Evolutionary conservation across 352 stramenopile species (phyloP).

Genomic region (Phytophthora litchii): DNA sequence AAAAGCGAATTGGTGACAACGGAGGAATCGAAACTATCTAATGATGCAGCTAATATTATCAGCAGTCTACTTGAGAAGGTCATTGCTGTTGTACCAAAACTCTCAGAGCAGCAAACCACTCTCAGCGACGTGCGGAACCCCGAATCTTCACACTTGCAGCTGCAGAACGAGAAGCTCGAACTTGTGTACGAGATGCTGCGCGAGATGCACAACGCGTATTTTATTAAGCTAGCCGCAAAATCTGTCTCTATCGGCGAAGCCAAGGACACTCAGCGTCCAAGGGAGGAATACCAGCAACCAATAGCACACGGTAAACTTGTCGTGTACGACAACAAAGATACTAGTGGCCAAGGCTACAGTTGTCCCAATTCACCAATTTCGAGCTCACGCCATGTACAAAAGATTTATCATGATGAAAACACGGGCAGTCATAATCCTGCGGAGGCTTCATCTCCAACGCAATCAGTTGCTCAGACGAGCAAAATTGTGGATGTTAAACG

Average conservation of each 20-base stretch:
- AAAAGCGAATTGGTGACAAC: too few species aligned
- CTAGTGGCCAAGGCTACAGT: neutral
- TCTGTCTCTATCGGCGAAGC: neutral
- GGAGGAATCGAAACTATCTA: too few species aligned
- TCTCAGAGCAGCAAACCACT: neutral
- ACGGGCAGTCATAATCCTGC: too few species aligned
- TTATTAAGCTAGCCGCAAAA: neutral
- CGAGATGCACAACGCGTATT: constrained; percentile 22
- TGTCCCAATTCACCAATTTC: constrained; percentile 12
- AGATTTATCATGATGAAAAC: neutral
- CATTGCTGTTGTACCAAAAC: neutral
- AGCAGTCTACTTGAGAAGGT: too few species aligned
- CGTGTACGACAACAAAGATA: neutral
- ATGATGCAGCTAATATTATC: too few species aligned
- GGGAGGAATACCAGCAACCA: neutral
- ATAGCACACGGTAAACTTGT: neutral
- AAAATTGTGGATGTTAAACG: neutral
- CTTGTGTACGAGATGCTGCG: constrained; percentile 33
- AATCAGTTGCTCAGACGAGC: too few species aligned
- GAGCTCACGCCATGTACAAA: neutral
- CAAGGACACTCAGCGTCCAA: neutral
- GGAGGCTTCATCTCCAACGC: too few species aligned
- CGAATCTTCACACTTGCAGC: neutral
- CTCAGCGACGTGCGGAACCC: neutral
- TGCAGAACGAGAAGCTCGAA: constrained; percentile 23